Evolutionary conservation across 805 yeast genomes (phyloP).

Genomic region (Henningerozyma blattae): DNA sequence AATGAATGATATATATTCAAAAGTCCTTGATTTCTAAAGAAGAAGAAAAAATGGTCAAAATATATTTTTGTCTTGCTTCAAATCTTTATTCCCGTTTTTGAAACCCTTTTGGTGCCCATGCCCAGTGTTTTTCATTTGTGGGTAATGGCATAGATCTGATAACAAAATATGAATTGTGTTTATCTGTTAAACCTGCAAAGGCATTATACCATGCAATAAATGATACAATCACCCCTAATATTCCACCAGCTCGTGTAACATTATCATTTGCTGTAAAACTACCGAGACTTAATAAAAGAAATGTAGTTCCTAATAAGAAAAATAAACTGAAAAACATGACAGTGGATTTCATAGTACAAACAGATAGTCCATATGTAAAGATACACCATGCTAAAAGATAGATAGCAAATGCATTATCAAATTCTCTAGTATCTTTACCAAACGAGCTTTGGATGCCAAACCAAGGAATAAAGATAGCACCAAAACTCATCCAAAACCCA

Average conservation of each 20-base stretch:
- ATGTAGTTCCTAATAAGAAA: constrained; percentile 38
- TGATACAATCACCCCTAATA: constrained; percentile 43
- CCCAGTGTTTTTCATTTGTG: constrained; percentile 4
- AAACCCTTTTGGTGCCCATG: background rate
- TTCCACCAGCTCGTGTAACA: constrained; percentile 43
- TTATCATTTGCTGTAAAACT: constrained; percentile 30
- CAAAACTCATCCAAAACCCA: constrained; percentile 53
- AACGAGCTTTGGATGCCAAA: constrained; percentile 49
- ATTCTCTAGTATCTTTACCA: constrained; percentile 22
- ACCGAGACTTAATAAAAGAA: constrained; percentile 38
- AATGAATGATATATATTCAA: too few relatives aligned
- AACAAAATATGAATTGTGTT: constrained; percentile 36
- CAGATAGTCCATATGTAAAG: constrained; percentile 38
- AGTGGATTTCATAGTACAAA: constrained; percentile 48
- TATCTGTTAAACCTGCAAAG: constrained; percentile 49
- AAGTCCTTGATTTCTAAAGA: too few relatives aligned
- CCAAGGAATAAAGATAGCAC: constrained; percentile 39
- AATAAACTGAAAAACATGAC: constrained; percentile 46
- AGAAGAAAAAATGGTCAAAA: too few relatives aligned
- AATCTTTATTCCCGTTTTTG: too few relatives aligned
- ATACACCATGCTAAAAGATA: constrained; percentile 46
- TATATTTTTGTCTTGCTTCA: too few relatives aligned
- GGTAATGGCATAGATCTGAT: constrained; percentile 21
- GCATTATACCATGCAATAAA: constrained; percentile 55
- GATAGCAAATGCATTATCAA: constrained; percentile 42